Evolutionary conservation across 352 stramenopile genomes (phyloP), one percentile per base, ranked within the genome.

Genomic region (Globisporangium lucens): DNA sequence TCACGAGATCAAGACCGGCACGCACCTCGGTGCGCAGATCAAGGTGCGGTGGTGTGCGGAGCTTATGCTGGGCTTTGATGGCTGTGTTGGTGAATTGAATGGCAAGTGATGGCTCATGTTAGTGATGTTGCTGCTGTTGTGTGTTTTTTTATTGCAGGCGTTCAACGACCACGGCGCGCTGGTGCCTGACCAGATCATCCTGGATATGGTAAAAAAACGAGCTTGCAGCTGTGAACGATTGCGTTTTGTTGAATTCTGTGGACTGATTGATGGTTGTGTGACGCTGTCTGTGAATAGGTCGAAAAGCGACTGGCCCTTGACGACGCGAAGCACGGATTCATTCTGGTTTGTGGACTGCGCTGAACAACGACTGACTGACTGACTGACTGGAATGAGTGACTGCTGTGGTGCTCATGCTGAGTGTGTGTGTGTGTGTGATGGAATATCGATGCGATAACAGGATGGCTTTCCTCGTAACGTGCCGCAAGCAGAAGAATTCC

Each of bases 391-490:
- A 49, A 15, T 29, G 17, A 35, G 9, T 2, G 8, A 35, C 20
- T 1, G 13, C 24, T 4, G 6, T 41, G 52, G 12, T 20, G 4
- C 9, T 60, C 7, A 12, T 60, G 53, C 6, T 41, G 30, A 33
- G 30, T 33, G 53, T 60, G 29, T 24, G 24, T 24, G 24, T 24
- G 24, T 24, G 24, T n/a, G 13, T 59, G 27, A 13, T 24, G 22
- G 6, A 49, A 49, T 0, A 49, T 38, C 49, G 15, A 49, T 33
- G 43, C 47, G n/a, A n/a, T 17, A 62, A 46, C 43, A 90, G 71
- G 90, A 97, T 52, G 90, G 90, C 8, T 97, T 97, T 69, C 90
- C 90, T 49, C 86, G 90, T 53, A 97, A 93, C 33, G 83, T 97
- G n/a, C 76, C 79, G 7, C 91, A 97, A 76, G 91, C 91, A 8